Conservation (phyloP, 306 rosid species). For the Ochetophila trinervis region DNA sequence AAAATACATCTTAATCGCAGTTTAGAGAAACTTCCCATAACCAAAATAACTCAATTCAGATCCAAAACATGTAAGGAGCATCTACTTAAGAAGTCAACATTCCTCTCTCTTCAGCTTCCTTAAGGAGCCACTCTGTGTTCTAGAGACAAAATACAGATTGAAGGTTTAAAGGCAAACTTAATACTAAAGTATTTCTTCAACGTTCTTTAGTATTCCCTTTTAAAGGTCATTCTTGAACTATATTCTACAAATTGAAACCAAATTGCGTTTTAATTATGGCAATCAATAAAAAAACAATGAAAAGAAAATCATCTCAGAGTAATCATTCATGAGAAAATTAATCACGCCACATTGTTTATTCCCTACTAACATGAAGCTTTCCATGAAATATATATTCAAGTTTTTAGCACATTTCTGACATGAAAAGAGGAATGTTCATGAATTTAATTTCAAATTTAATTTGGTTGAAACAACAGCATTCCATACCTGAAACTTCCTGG, state of each 20-base stretch:
- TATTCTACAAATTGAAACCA: not conserved
- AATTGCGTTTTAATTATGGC: not conserved
- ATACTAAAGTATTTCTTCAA: not conserved
- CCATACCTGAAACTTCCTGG: conserved; percentile 76
- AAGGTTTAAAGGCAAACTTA: too few relatives aligned
- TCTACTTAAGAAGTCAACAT: too few relatives aligned
- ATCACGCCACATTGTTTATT: not conserved
- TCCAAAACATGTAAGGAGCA: too few relatives aligned
- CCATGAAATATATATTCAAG: not conserved
- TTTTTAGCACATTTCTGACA: not conserved
- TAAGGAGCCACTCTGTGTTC: not conserved
- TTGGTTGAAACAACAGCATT: not conserved
- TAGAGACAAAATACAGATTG: too few relatives aligned
- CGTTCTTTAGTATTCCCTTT: not conserved
- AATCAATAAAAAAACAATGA: not conserved
- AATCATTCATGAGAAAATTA: not conserved
- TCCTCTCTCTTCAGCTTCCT: not conserved
- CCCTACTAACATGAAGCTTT: not conserved
- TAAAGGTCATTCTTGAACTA: not conserved
- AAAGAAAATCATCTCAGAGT: not conserved
- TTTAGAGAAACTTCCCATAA: too few relatives aligned
- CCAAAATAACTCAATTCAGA: too few relatives aligned
- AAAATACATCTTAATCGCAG: too few relatives aligned
- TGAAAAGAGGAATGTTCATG: not conserved
- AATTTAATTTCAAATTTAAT: not conserved